A percentile compares a stretch with the other conserved stretches of the same genome.
Evolutionary conservation across 2,329 filamentous ascomycete genomes (phyloP).

Genomic region (Hansfordia pulvinata): DNA sequence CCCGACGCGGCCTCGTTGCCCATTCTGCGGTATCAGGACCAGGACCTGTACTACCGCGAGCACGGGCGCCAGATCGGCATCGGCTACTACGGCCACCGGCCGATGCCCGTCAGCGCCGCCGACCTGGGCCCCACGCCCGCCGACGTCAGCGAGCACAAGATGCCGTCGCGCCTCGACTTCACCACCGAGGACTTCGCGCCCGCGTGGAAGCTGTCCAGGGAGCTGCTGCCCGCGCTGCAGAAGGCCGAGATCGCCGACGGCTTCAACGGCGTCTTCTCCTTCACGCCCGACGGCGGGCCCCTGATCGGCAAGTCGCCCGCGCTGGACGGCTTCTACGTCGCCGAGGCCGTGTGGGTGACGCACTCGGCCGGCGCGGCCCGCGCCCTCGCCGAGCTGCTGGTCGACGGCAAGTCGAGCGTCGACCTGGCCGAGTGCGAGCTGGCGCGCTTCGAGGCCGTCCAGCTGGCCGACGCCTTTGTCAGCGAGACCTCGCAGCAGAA

Average conservation of each 20-base stretch:
- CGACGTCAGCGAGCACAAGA: slow-evolving; percentile 41
- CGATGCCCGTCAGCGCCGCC: slow-evolving; percentile 44
- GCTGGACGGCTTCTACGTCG: slow-evolving; percentile 48
- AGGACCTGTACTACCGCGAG: slow-evolving; percentile 51
- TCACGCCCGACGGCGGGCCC: slow-evolving; percentile 49
- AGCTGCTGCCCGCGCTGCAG: slow-evolving; percentile 36
- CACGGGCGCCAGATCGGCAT: slow-evolving; percentile 50
- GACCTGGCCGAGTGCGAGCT: slow-evolving; percentile 47
- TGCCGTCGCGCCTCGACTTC: slow-evolving; percentile 49
- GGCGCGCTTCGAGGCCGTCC: slow-evolving; percentile 46
- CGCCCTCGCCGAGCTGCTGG: slow-evolving; percentile 44
- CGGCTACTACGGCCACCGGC: slow-evolving; percentile 49
- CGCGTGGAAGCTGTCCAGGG: slow-evolving; percentile 42
- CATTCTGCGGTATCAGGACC: slow-evolving; percentile 48
- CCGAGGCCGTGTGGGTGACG: slow-evolving; percentile 54
- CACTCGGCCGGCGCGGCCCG: slow-evolving; percentile 50
- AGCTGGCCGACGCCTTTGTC: slow-evolving; percentile 40
- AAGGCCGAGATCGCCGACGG: slow-evolving; percentile 40
- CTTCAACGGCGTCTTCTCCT: slow-evolving; percentile 55
- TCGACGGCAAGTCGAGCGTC: slow-evolving; percentile 36
- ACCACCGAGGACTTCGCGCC: slow-evolving; percentile 45
- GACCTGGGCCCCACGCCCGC: slow-evolving; percentile 37
- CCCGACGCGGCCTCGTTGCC: slow-evolving; percentile 38
- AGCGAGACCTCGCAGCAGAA: slow-evolving; percentile 45
- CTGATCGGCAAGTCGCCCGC: slow-evolving; percentile 43